Evolutionary conservation across 1,284 basidiomycete species (phyloP), one percentile per base, ranked within the genome.

Genomic region (Heterobasidion occidentale): DNA sequence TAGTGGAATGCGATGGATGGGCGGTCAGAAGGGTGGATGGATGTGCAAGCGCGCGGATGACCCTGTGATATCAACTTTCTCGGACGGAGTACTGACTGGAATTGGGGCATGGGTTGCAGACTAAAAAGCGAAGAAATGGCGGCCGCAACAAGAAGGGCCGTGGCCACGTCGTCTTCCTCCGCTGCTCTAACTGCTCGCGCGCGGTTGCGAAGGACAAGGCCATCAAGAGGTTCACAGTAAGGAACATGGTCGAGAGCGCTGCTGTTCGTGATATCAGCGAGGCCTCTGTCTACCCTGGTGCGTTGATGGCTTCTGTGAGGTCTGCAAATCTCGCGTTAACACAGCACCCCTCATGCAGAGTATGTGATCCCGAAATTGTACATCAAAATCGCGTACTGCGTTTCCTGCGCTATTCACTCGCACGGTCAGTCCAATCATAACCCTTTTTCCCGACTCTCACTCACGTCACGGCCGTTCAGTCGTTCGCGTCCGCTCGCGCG

Each of bases 161-260:
- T 71, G 96, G 97, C 74, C 94, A 97, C 77, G 91, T 94, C 73
- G 80, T 74, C 62, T 94, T 92, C 73, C 84, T 99, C 71, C 91
- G 97, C 70, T 99, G 96, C 85, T 93, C 92, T 63, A 99, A 99
- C 88, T 99, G 96, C 84, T 92, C 93, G 69, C 90, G 94, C 63
- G 90, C 85, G 69, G 92, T 94, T 56, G 85, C 79, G 63, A 96
- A 95, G 84, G 97, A 99, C 83, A 99, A 98, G 87, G 96, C 97
- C 64, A 98, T 99, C 89, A 99, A 99, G 83, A 84, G 96, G 60
- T 98, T 98, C 86, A 98, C 95, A 56, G 95, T 99, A 70, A 89
- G 95, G 76, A 99, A 99, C 87, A 99, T 99, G 90, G 94, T 99
- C 61, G 95, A 99, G 84, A 91, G 92, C 68, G 96, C 96, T 58